phyloP scores from a whole-genome alignment of 805 yeast species.

The Metschnikowia rubicola region DNA sequence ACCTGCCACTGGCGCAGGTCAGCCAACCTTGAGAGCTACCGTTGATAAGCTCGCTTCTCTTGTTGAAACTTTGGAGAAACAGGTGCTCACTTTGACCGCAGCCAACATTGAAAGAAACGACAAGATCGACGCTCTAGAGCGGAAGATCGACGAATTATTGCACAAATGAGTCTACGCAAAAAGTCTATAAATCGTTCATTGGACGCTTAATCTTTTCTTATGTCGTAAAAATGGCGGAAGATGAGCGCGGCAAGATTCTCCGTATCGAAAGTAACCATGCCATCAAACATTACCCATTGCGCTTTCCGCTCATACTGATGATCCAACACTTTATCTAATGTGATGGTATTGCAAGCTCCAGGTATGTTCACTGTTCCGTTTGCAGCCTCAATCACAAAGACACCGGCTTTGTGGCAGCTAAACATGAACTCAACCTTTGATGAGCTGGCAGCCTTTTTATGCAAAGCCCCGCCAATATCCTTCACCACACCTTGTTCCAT shows the following conservation, averaged over 20 bases:
- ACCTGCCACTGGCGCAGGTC: conserved; percentile 6
- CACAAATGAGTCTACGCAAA: background rate
- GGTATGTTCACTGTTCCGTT: conserved; percentile 66
- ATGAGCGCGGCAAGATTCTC: conserved; percentile 64
- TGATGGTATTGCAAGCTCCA: conserved; percentile 53
- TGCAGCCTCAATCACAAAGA: conserved; percentile 71
- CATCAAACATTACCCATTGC: conserved; percentile 57
- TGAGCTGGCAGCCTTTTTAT: conserved; percentile 39
- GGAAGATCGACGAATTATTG: conserved; percentile 52
- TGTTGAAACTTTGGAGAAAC: conserved; percentile 54
- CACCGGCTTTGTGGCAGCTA: conserved; percentile 70
- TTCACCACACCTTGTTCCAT: conserved; percentile 67
- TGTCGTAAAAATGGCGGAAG: conserved; percentile 71
- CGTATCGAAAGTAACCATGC: conserved; percentile 66
- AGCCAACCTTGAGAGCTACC: conserved; percentile 63
- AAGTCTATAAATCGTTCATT: background rate
- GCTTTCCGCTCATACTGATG: conserved; percentile 67
- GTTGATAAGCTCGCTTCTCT: conserved; percentile 62
- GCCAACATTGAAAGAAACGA: conserved; percentile 65
- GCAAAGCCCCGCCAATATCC: conserved; percentile 53
- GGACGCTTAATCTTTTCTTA: conserved; percentile 25
- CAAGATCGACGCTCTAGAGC: conserved; percentile 54
- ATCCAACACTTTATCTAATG: conserved; percentile 68
- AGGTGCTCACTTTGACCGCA: conserved; percentile 48
- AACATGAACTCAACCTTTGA: conserved; percentile 73